Evolutionary conservation across 2,329 filamentous ascomycete species (phyloP), one percentile per base, ranked within the genome.

Genomic region (Davidsoniella neocaledoniae): DNA sequence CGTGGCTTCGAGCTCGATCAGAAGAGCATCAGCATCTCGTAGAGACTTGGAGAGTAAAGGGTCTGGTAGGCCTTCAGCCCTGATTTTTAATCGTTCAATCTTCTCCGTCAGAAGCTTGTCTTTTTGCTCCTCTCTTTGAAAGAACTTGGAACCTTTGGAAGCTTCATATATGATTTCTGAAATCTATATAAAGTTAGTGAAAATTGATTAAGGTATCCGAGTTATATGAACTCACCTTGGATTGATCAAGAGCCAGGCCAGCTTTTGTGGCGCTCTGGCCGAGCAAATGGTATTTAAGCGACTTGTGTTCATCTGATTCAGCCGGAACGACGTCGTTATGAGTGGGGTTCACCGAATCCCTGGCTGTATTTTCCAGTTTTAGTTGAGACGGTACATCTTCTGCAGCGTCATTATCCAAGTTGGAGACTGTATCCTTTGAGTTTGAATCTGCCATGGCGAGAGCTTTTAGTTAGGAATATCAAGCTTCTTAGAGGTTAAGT

Each of bases 141-240:
- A 98, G 68, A 82, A 98, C 62, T 94, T 95, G 56, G 86, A 94
- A 44, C 91, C 91, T 62, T 93, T 95, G 14, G 87, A 95, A 9
- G 88, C 87, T 63, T 94, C 86, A 66, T 95, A 96, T 53, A 98
- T 98, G 57, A 96, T 81, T 58, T 96, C 88, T 2, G 88, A 93
- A 46, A 98, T 87, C 79, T 82, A 25, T 25, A 8, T 9, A 16
- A 10, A 25, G 42, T 38, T 23, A 12, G 25, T 47, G 10, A 17
- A 10, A 26, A 16, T 10, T 43, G 10, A 10, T 10, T 14, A 8
- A 43, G n/a, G 14, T 12, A 14, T 9, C 25, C 19, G 40, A 16
- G 16, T 14, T 14, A 6, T 10, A 29, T 23, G 10, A 6, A 19
- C 9, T 21, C 33, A 80, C 81, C 68, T 91, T 94, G 55, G 75